phyloP scores from a whole-genome alignment of 1,139 yeast species.

The Blastobotrys proliferans region DNA sequence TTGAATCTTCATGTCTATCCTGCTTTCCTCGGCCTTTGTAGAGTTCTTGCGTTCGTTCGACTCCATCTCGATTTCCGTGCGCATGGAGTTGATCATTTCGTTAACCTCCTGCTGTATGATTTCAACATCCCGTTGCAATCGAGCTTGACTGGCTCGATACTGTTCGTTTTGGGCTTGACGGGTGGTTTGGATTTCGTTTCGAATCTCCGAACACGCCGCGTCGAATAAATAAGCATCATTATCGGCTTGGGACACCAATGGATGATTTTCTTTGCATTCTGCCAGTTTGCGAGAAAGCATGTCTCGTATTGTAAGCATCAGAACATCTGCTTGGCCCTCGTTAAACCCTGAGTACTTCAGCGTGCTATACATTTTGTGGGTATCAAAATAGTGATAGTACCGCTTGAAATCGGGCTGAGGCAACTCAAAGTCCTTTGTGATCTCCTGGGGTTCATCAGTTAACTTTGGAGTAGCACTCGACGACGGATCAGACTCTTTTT shows the following conservation, averaged over 20 bases:
- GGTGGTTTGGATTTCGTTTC: constrained; percentile 72
- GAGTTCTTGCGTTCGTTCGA: constrained; percentile 84
- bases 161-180: constrained; percentile 71
- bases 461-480: too few relatives aligned
- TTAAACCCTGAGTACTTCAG: constrained; percentile 38
- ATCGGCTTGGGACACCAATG: constrained; percentile 69
- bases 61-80: constrained; percentile 78
- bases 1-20: constrained; percentile 66
- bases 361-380: constrained; percentile 37
- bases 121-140: constrained; percentile 66
- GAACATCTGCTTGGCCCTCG: constrained; percentile 38
- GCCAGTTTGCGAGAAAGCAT: constrained; percentile 43
- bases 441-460: too few relatives aligned
- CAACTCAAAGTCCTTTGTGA: constrained; percentile 12
- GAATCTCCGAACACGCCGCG: constrained; percentile 85
- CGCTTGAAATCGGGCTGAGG: constrained; percentile 15
- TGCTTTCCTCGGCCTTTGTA: constrained; percentile 71
- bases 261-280: constrained; percentile 53
- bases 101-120: constrained; percentile 74
- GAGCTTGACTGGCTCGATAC: constrained; percentile 60
- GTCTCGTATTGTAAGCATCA: constrained; percentile 38
- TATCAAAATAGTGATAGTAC: constrained; percentile 36
- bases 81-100: constrained; percentile 59
- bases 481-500: constrained; percentile 2
- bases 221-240: constrained; percentile 85